Conservation (phyloP, 495 filamentous ascomycete species). For the Annulohypoxylon stygium region DNA sequence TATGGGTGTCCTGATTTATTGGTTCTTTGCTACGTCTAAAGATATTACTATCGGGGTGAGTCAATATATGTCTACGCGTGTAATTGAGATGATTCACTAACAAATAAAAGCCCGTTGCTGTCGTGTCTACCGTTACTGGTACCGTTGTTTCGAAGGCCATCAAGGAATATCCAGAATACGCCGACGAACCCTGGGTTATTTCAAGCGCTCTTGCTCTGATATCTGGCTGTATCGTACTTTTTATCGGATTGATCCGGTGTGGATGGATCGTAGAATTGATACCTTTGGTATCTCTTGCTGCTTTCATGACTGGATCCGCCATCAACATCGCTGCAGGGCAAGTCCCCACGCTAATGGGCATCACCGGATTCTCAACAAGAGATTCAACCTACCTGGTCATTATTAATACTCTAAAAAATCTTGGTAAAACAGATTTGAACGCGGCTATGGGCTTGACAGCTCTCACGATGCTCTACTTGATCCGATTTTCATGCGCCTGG, state of each 20-base stretch:
- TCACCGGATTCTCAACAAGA: conserved; percentile 79
- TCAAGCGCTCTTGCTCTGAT: conserved; percentile 86
- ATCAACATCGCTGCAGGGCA: conserved; percentile 93
- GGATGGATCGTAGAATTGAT: conserved; percentile 98
- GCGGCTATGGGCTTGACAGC: conserved; percentile 93
- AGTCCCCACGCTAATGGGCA: conserved; percentile 86
- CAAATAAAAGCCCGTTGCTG: conserved; percentile 82
- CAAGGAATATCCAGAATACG: conserved; percentile 67
- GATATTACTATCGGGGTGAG: conserved; percentile 98
- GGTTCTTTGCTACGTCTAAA: conserved; percentile 99
- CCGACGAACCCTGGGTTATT: conserved; percentile 64
- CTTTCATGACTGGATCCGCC: conserved; percentile 98
- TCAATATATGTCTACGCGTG: conserved; percentile 46
- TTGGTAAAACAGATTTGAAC: conserved; percentile 76
- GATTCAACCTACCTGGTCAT: conserved; percentile 85
- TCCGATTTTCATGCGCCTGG: conserved; percentile 76
- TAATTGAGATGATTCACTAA: conserved; percentile 55
- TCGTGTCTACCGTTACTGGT: conserved; percentile 91
- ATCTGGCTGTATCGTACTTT: conserved; percentile 82
- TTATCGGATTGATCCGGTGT: conserved; percentile 81
- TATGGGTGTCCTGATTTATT: conserved; percentile 95
- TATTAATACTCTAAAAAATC: conserved; percentile 86
- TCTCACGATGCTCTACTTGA: conserved; percentile 83
- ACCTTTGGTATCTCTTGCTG: conserved; percentile 88
- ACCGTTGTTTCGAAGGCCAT: conserved; percentile 76